Conservation (phyloP, 1,284 basidiomycete species). For the Ceratobasidium papillatum region DNA sequence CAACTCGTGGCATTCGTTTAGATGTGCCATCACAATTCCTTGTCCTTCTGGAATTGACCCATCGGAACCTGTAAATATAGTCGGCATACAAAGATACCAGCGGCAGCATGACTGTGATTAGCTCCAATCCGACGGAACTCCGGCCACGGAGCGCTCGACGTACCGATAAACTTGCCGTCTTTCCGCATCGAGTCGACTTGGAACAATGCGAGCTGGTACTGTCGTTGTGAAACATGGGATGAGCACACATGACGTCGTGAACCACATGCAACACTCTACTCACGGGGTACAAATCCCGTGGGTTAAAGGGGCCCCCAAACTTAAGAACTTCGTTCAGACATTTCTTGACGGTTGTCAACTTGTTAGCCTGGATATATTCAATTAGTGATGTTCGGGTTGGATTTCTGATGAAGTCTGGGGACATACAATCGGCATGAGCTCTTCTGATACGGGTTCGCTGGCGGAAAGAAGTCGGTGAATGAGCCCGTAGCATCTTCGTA, state of each 20-base stretch:
- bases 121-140: constrained; percentile 54
- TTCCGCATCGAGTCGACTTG: constrained; percentile 94
- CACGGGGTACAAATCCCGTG: constrained; percentile 96
- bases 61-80: constrained; percentile 55
- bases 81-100: not conserved
- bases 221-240: constrained; percentile 8
- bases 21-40: constrained; percentile 94
- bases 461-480: constrained; percentile 95
- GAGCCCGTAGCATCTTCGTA: constrained; percentile 94
- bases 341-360: constrained; percentile 92
- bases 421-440: constrained; percentile 93
- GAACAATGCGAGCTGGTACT: constrained; percentile 95
- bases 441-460: constrained; percentile 99
- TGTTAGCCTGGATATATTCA: constrained; percentile 74
- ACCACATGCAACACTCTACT: constrained; percentile 49
- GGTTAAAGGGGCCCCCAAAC: constrained; percentile 93
- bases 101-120: constrained; percentile 13
- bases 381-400: not conserved
- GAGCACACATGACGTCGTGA: not conserved
- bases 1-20: constrained; percentile 96
- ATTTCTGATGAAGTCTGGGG: not conserved
- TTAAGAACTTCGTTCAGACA: constrained; percentile 97
- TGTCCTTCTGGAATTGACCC: constrained; percentile 94
- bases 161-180: constrained; percentile 90
- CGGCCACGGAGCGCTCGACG: not conserved